phyloP scores from a whole-genome alignment of 148 eudicot species.

The Rhododendron molle region DNA sequence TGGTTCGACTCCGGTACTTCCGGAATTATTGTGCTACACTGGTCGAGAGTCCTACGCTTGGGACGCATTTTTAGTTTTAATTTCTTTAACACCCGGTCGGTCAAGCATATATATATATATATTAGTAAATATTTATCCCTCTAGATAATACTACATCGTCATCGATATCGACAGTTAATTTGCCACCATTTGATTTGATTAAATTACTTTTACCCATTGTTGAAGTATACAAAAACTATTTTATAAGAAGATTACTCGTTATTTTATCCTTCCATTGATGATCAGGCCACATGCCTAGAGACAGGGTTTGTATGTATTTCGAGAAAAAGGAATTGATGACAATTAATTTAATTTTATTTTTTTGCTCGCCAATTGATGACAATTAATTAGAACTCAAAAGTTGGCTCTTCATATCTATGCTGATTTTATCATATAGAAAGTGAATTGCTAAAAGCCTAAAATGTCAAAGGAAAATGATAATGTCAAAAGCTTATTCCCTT shows the following conservation, averaged over 20 bases:
- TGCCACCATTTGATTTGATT: slow-evolving; percentile 3
- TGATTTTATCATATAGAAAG: background rate
- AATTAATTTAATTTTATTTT: no score
- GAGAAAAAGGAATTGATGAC: slow-evolving; percentile 8
- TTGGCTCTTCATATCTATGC: background rate
- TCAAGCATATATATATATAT: no score
- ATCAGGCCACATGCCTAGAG: slow-evolving; percentile 11
- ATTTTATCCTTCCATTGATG: background rate
- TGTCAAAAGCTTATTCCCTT: background rate
- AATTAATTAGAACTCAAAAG: background rate
- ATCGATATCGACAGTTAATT: background rate
- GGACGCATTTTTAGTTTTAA: no score
- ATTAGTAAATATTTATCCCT: background rate
- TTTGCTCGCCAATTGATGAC: no score
- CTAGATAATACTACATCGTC: background rate
- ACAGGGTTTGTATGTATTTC: slow-evolving; percentile 1
- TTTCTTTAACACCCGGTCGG: no score
- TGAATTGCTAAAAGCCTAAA: background rate
- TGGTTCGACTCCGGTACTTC: no score
- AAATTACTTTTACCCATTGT: background rate
- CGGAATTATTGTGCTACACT: no score
- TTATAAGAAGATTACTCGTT: background rate
- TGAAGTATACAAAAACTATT: background rate
- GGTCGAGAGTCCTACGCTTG: no score
- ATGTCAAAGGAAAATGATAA: no score